Evolutionary conservation across 2,329 filamentous ascomycete species (phyloP), one percentile per base, ranked within the genome.

Genomic region (Clarireedia hainanense): DNA sequence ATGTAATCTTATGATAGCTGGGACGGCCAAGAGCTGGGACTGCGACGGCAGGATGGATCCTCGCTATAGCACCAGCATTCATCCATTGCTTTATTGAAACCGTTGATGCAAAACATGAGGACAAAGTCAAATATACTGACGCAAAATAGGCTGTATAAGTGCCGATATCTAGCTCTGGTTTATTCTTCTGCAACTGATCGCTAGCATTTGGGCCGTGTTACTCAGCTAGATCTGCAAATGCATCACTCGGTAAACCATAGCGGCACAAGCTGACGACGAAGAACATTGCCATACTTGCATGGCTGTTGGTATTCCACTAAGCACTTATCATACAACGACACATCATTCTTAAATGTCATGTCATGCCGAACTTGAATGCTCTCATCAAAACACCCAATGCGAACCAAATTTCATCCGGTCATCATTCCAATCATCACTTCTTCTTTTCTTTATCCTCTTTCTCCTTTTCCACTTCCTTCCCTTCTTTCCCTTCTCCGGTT

Each of bases 401-500:
- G 56, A 60, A 60, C 47, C 58, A 57, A 64, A 57, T 61, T 56
- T 61, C 61, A 51, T 27, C n/a, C 47, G 43, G 39, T 49, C 47
- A 52, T 54, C 51, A 55, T 26, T 51, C 24, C 15, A 43, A 47
- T 61, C 61, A 65, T 68, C 62, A 68, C 61, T 68, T 68, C 72
- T 76, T 77, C 70, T 78, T 76, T 56, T 76, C 73, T 68, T 78
- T 77, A 60, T 74, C 76, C 62, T 83, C 78, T 71, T 82, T 81
- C 71, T 80, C 80, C 68, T 71, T 74, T 65, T 69, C 66, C 57
- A 70, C 62, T 50, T 71, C 69, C 62, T 82, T 79, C 36, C 71
- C 72, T 46, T 80, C 76, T 64, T 80, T 78, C 1, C 59, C 69
- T 47, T 72, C 71, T 4, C 74, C 76, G 51, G 79, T 76, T 24